Evolutionary conservation across 169 alveolate species (phyloP).

Genomic region (Eimeria acervulina): DNA sequence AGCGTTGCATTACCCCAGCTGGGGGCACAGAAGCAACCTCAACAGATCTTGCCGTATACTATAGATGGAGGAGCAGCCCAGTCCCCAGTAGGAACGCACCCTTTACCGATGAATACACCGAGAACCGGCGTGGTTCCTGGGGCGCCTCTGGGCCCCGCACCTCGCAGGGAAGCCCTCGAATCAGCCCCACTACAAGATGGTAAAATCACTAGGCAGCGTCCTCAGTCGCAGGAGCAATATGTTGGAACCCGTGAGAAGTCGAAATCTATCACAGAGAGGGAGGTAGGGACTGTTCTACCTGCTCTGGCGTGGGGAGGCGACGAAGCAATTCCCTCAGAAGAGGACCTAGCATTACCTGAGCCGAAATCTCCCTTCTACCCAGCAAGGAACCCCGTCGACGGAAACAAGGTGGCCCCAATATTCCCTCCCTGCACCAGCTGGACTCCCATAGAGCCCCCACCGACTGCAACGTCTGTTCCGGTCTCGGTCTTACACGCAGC

Average conservation of each 20-base stretch:
- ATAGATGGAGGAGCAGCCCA: constrained; percentile 65
- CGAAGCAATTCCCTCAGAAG: constrained; percentile 72
- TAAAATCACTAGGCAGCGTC: neutral
- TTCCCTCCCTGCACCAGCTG: constrained; percentile 74
- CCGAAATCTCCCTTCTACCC: constrained; percentile 73
- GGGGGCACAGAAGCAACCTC: constrained; percentile 51
- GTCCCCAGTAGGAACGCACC: constrained; percentile 30
- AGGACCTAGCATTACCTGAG: constrained; percentile 71
- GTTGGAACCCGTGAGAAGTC: constrained; percentile 54
- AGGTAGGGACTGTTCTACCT: constrained; percentile 61
- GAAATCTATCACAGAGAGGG: constrained; percentile 72
- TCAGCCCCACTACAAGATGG: neutral
- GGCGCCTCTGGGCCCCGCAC: neutral
- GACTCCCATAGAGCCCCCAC: constrained; percentile 75
- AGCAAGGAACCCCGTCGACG: constrained; percentile 10
- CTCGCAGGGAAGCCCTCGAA: neutral
- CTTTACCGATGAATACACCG: constrained; percentile 33
- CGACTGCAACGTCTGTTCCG: constrained; percentile 54
- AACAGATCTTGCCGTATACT: constrained; percentile 69
- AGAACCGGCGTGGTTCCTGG: neutral
- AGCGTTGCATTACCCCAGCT: constrained; percentile 15
- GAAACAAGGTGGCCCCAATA: constrained; percentile 36
- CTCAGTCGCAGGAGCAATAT: neutral
- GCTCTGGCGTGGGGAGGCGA: constrained; percentile 71
- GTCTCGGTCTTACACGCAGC: constrained; percentile 69